These are phyloP conservation scores for Penicillium digitatum DNA, from an alignment of 2,329 filamentous ascomycete species.

Conservation along the genomic window DNA sequence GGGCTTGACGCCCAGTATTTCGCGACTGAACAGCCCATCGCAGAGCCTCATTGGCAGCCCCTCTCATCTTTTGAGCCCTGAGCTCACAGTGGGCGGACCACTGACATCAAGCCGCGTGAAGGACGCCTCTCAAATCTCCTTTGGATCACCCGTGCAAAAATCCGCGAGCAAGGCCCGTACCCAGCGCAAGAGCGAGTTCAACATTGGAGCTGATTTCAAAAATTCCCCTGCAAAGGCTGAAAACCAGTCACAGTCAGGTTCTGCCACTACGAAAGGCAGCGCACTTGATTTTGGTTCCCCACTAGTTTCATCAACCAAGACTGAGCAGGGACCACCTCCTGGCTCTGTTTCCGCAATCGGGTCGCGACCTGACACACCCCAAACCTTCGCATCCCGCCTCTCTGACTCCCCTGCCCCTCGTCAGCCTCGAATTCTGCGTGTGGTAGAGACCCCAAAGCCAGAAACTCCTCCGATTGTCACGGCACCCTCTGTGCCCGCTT, in stretches of 20 bases:
- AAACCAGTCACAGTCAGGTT: conserved; percentile 3
- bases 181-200: conserved; percentile 22
- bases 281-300: conserved; percentile 36
- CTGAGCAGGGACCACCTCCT: conserved; percentile 26
- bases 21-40: conserved; percentile 30
- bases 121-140: conserved; percentile 38
- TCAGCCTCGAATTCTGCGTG: conserved; percentile 52
- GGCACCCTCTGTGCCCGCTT: conserved; percentile 31
- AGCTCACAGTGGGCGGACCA: conserved; percentile 20
- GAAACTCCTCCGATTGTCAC: conserved; percentile 39
- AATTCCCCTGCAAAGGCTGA: conserved; percentile 7
- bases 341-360: conserved; percentile 35
- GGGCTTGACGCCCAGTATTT: conserved; percentile 24
- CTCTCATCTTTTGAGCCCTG: conserved; percentile 29
- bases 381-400: conserved; percentile 35
- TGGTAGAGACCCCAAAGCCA: conserved; percentile 54
- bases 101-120: conserved; percentile 25
- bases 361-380: conserved; percentile 50
- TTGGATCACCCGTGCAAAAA: conserved; percentile 42
- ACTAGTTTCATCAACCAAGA: conserved; percentile 22
- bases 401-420: conserved; percentile 40
- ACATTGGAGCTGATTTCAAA: conserved; percentile 18
- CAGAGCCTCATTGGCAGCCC: conserved; percentile 23
- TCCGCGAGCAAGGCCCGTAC: conserved; percentile 28
- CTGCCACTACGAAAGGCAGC: conserved; percentile 25